A percentile compares a stretch with the other conserved stretches of the same genome.
Conservation (phyloP, 441 rosid species). For the Monsonia emarginata region DNA sequence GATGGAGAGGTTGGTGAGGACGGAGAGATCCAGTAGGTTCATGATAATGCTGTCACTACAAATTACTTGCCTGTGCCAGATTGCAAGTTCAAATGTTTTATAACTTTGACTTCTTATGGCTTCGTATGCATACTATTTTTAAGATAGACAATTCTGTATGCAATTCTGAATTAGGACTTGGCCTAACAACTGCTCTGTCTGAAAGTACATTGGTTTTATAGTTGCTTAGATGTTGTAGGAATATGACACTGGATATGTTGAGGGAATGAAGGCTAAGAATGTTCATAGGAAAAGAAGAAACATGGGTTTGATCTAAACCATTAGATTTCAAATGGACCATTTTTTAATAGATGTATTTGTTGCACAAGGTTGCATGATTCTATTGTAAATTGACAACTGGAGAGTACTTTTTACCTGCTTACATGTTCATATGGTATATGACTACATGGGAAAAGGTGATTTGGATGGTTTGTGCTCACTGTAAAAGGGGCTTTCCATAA, state of each 20-base stretch:
- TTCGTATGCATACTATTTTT: background rate
- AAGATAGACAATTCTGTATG: background rate
- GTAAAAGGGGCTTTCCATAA: background rate
- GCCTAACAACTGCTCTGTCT: background rate
- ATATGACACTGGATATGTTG: background rate
- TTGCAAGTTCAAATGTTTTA: background rate
- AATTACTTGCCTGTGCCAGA: slow-evolving; percentile 9
- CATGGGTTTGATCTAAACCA: background rate
- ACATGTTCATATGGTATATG: too few relatives aligned
- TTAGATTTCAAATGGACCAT: background rate
- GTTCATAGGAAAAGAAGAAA: background rate
- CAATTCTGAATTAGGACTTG: background rate
- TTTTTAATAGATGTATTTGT: background rate
- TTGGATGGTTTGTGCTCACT: too few relatives aligned
- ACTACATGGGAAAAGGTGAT: too few relatives aligned
- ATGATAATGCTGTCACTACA: background rate
- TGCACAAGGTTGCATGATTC: background rate
- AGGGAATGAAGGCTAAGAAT: background rate
- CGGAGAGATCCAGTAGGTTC: slow-evolving; percentile 45
- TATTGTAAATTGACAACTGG: background rate
- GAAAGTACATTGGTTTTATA: background rate
- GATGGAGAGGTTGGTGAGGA: slow-evolving; percentile 72
- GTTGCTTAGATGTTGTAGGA: background rate
- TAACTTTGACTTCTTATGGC: background rate
- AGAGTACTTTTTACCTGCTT: background rate